Base-by-base conservation (phyloP, 306 rosid species). In the Pyrus communis region DNA sequence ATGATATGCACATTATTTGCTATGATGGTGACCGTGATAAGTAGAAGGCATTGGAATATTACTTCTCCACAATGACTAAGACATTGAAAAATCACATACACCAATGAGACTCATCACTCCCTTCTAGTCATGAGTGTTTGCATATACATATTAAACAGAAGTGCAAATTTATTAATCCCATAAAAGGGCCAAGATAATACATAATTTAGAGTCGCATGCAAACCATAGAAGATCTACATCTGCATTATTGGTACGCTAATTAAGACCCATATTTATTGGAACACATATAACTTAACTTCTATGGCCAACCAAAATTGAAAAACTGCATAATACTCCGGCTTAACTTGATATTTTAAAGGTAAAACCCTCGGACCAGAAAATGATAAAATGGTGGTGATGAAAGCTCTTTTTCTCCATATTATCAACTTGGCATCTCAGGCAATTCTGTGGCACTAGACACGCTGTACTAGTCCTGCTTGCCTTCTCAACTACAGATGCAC, bases 401-500 rank as follows among this genome's bases (percentile, higher is more conserved):
- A 12, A 49, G 15, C 22, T 38, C 14, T 51, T 51, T 70, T 35
- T 70, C 52, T 70, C n/a, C 40, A 17, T 35, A 43, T 13, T 8
- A 75, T 80, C 78, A 57, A 59, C 65, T 75, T 11, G 25, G 31
- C 75, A 22, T 27, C 68, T 64, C 75, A 66, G 63, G 9, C 28
- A 58, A 46, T 46, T 69, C 1, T 60, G 28, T 18, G 69, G 22
- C 38, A 59, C 46, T 74, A 74, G 19, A 38, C 25, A 17, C 9
- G 65, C 45, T 45, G 77, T 13, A 17, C 75, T 70, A 76, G 64
- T 75, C 90, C 81, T 58, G 86, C 90, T 82, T 86, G 81, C 63
- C 73, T 82, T 52, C 83, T 85, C 78, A 86, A 76, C 90, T 86
- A 31, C 42, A 83, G 40, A 58, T 3, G 5, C 38, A 51, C 15